phyloP scores from a whole-genome alignment of 2,329 filamentous ascomycete species.

The Fusarium transvaalense region DNA sequence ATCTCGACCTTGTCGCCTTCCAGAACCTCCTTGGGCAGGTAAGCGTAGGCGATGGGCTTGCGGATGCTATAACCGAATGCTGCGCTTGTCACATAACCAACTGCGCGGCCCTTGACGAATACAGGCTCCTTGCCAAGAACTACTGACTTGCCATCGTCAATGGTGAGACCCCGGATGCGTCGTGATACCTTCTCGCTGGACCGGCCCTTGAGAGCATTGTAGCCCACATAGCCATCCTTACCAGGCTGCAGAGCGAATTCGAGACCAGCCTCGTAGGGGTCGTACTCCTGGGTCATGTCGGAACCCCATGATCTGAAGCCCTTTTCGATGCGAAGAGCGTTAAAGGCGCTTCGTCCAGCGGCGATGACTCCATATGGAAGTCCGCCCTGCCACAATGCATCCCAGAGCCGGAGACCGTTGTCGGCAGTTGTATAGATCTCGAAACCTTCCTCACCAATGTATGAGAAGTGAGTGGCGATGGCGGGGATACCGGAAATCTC shows the following conservation, averaged over 20 bases:
- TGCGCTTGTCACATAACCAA: constrained; percentile 71
- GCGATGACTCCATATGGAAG: constrained; percentile 67
- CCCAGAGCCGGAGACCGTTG: constrained; percentile 69
- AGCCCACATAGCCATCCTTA: constrained; percentile 65
- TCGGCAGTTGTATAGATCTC: constrained; percentile 72
- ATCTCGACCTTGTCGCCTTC: constrained; percentile 68
- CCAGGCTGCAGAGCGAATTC: constrained; percentile 61
- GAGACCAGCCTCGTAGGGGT: constrained; percentile 70
- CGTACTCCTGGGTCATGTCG: constrained; percentile 72
- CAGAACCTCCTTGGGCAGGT: constrained; percentile 61
- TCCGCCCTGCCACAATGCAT: constrained; percentile 67
- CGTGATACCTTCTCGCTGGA: constrained; percentile 53
- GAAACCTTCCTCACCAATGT: constrained; percentile 72
- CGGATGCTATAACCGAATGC: constrained; percentile 71
- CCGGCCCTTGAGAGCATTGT: constrained; percentile 59
- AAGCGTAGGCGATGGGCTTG: constrained; percentile 71
- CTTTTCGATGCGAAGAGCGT: constrained; percentile 69
- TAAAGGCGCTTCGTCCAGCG: constrained; percentile 69
- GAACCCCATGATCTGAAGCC: constrained; percentile 68
- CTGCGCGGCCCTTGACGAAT: constrained; percentile 59
- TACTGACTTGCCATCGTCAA: constrained; percentile 68
- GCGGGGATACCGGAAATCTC: constrained; percentile 68
- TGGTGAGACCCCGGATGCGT: constrained; percentile 62
- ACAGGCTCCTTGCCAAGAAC: constrained; percentile 74
- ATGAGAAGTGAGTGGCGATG: constrained; percentile 67